Evolutionary conservation across 257 asterid genomes (phyloP).

Genomic region (Nicotiana undulata): DNA sequence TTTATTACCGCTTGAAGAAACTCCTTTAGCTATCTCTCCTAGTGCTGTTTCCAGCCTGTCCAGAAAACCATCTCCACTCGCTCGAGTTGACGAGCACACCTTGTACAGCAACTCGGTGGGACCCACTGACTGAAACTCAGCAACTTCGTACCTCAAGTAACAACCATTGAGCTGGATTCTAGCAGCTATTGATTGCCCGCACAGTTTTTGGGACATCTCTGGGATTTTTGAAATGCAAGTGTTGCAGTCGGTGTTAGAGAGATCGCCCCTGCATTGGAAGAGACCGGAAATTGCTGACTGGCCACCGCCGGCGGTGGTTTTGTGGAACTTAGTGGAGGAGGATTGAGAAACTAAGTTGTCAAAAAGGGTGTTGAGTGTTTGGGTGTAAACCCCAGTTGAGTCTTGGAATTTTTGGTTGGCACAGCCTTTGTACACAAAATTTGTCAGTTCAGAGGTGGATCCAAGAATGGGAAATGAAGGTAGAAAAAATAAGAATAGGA

Average conservation of each 20-base stretch:
- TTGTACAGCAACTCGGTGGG: slow-evolving; percentile 49
- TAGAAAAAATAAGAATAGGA: slow-evolving; percentile 6
- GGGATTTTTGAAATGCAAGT: slow-evolving; percentile 39
- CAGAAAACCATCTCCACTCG: slow-evolving; percentile 53
- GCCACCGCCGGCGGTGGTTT: slow-evolving; percentile 37
- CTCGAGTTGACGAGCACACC: slow-evolving; percentile 62
- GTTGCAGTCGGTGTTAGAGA: slow-evolving; percentile 41
- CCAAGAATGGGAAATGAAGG: slow-evolving; percentile 10
- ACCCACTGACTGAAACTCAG: slow-evolving; percentile 42
- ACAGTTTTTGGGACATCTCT: slow-evolving; percentile 27
- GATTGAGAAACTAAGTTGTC: slow-evolving; percentile 46
- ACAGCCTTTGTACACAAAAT: slow-evolving; percentile 76
- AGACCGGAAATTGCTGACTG: slow-evolving; percentile 46
- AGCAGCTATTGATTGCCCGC: slow-evolving; percentile 52
- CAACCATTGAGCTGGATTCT: slow-evolving; percentile 69
- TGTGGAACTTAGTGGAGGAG: slow-evolving; percentile 52
- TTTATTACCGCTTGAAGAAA: slow-evolving; percentile 18
- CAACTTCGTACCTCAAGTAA: slow-evolving; percentile 44
- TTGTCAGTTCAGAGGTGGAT: slow-evolving; percentile 34
- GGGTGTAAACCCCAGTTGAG: slow-evolving; percentile 29
- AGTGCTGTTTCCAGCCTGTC: slow-evolving; percentile 50
- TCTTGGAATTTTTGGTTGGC: slow-evolving; percentile 50
- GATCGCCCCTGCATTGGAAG: slow-evolving; percentile 82
- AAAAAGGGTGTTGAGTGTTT: slow-evolving; percentile 34
- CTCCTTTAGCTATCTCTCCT: slow-evolving; percentile 52